Evolutionary conservation across 805 yeast genomes (phyloP), one percentile per base, ranked within the genome.

Genomic region (Saturnispora dispora): DNA sequence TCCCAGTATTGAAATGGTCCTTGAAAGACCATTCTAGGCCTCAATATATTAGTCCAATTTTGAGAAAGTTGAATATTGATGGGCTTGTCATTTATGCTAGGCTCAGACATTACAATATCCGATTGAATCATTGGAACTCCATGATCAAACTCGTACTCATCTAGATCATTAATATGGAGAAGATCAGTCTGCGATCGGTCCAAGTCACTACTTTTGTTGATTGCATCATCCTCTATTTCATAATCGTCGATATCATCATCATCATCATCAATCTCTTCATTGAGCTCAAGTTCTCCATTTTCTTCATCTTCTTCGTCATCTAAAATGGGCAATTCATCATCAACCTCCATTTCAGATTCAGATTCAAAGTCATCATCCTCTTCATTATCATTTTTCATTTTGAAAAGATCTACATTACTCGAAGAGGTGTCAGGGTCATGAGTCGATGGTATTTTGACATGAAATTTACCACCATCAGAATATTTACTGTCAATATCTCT

Each of bases 381-480:
- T 25, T 23, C 27, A 9, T 23, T 11, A 5, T 37, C 43, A 27
- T 36, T 30, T 20, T 47, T 27, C 28, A 47, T n/a, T 22, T 36
- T 43, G 25, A 49, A 49, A 9, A 44, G 11, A 6, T 30, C 44
- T 17, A 23, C 22, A 40, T 37, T 37, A 11, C 17, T 37, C 11
- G 18, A 10, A 17, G 41, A 37, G 13, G 23, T 37, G 27, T 43
- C 51, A 6, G 51, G 33, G 7, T 20, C 44, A 15, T 28, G 18
- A 28, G 10, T 46, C 25, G 36, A 27, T 18, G 20, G 44, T 22
- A 18, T 28, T 27, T 57, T 60, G 15, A 85, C 87, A 62, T 82
- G 89, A 62, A 86, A 91, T 61, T 90, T 85, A 2, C 99, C 99
- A 5, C 99, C 99, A 56, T 76, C 76, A 11, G 83, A 83, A 60